Conservation (phyloP, 2,329 filamentous ascomycete species). For the Aspergillus pseudoviridinutans region DNA sequence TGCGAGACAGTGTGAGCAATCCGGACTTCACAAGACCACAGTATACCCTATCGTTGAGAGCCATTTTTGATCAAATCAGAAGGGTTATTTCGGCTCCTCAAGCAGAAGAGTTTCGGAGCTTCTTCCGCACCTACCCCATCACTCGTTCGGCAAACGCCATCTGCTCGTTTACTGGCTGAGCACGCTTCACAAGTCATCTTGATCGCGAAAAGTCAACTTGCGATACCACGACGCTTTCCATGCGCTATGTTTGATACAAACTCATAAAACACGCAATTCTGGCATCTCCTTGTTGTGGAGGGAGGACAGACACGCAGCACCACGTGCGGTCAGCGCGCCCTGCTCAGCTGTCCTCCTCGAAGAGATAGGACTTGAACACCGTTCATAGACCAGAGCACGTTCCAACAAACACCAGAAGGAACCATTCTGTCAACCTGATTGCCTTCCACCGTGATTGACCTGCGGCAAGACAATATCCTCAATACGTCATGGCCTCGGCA, state of each 20-base stretch:
- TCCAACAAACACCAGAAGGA: background rate
- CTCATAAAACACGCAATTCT: conserved; percentile 1
- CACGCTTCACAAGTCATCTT: background rate
- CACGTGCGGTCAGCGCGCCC: background rate
- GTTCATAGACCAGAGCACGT: background rate
- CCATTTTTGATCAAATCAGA: background rate
- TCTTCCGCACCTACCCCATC: background rate
- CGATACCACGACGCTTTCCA: conserved; percentile 16
- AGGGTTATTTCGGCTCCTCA: background rate
- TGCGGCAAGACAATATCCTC: background rate
- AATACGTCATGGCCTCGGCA: conserved; percentile 24
- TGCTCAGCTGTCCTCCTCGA: conserved; percentile 1
- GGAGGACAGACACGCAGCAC: conserved; percentile 1
- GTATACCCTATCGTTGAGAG: background rate
- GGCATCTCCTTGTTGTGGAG: background rate
- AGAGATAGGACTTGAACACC: background rate
- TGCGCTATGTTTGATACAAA: conserved; percentile 12
- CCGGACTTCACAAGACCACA: background rate
- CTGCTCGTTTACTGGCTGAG: background rate
- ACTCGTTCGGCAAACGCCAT: background rate
- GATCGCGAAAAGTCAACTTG: conserved; percentile 1
- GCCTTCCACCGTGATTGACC: background rate
- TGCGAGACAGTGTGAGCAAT: background rate
- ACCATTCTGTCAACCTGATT: background rate
- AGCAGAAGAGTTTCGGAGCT: background rate